Base-by-base conservation (phyloP, 2,329 filamentous ascomycete genomes). In the Paraphoma sp. region DNA sequence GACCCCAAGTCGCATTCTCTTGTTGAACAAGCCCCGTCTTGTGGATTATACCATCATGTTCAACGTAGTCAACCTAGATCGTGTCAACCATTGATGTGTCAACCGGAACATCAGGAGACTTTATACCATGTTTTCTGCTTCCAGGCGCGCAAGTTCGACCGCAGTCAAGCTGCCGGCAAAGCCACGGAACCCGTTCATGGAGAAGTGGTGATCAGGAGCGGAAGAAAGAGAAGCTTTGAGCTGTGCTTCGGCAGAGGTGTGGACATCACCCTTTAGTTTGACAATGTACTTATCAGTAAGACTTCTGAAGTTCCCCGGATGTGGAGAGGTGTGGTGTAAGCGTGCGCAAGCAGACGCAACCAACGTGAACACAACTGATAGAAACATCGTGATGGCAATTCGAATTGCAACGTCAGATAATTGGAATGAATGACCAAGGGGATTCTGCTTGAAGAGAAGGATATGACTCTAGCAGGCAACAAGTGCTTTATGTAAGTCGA, bases 231-330 rank as follows among this genome's bases (percentile, higher is more conserved):
- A 54, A n/a, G 63, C 57, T 29, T 59, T 67, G 5, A 68, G 45
- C 17, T 53, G 48, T 3, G 69, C 55, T 2, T 74, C 47, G 43
- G 61, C 56, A 2, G 60, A 54, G 2, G 65, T 56, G 47, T 60
- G 51, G 23, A 69, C 49, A 17, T 72, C 70, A 30, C 69, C 62
- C 63, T 78, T 79, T 51, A 81, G 51, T 67, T 80, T 80, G 65
- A 81, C 76, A 46, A 82, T 80, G 68, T 79, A 80, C 8, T 67
- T 79, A 77, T 62, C 72, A n/a, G 33, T 2, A n/a, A 38, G 10
- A 38, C 10, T 42, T 17, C 14, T 42, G 8, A 7, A 9, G 40
- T 42, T 17, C 4, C 23, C 23, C 23, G 23, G 23, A 23, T 23
- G 23, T 3, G 23, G 23, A 5, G 23, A 2, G 23, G 2, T 23